phyloP scores from a whole-genome alignment of 257 asterid genomes.

The Solanum rostratum region DNA sequence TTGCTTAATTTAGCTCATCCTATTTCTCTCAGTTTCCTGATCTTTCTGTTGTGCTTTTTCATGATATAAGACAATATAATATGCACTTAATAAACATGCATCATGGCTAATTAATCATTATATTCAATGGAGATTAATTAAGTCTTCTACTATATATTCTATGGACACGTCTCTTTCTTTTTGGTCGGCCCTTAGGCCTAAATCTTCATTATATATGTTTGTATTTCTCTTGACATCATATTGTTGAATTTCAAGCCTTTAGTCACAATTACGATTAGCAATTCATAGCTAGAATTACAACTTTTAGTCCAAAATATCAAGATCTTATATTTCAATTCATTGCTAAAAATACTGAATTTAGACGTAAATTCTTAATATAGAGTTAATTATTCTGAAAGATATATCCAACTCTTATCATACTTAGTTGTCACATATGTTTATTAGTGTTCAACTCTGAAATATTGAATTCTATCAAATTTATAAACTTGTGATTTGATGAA shows the following conservation, averaged over 20 bases:
- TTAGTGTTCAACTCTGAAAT: not conserved
- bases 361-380: not conserved
- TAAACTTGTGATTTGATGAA: not conserved
- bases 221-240: not conserved
- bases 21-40: not conserved
- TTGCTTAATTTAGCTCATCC: not conserved
- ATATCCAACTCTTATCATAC: not conserved
- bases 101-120: not conserved
- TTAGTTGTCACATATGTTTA: accelerated
- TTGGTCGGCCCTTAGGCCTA: not conserved
- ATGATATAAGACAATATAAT: not conserved
- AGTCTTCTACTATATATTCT: not conserved
- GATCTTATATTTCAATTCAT: not conserved
- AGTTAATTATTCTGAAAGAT: not conserved
- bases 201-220: not conserved
- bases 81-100: not conserved
- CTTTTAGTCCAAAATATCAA: not conserved
- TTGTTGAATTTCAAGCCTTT: not conserved
- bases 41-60: not conserved
- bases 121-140: not conserved
- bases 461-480: not conserved
- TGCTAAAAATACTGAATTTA: not conserved
- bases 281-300: not conserved
- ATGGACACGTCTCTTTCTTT: not conserved
- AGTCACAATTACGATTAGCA: not conserved